Evolutionary conservation across 2,329 filamentous ascomycete genomes (phyloP).

Genomic region (Zymoseptoria passerinii): DNA sequence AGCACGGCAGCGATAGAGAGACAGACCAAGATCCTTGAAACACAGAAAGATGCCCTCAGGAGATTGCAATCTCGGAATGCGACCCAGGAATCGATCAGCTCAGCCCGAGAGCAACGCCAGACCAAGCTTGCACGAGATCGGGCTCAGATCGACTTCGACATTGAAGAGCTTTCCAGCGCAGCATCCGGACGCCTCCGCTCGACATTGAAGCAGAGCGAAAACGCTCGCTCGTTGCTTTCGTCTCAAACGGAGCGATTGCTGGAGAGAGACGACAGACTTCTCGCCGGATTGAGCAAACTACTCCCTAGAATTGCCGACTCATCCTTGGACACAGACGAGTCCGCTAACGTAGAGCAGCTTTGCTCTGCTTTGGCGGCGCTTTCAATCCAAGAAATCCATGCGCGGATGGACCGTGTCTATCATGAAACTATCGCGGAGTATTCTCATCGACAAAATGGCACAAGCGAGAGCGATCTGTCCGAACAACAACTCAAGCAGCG

Average conservation of each 20-base stretch:
- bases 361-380: constrained; percentile 39
- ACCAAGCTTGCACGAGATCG: constrained; percentile 32
- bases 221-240: constrained; percentile 39
- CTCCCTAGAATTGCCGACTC: constrained; percentile 49
- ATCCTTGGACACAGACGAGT: constrained; percentile 37
- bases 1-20: constrained; percentile 57
- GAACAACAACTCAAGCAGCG: constrained; percentile 18
- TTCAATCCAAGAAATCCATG: constrained; percentile 34
- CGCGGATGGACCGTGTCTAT: constrained; percentile 46
- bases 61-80: constrained; percentile 41
- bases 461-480: constrained; percentile 17
- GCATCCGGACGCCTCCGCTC: constrained; percentile 29
- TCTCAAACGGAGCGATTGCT: constrained; percentile 43
- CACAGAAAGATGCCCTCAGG: constrained; percentile 55
- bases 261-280: constrained; percentile 52
- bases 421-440: constrained; percentile 9
- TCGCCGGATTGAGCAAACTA: constrained; percentile 58
- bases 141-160: constrained; percentile 34
- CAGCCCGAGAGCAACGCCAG: constrained; percentile 9
- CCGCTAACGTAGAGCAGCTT: constrained; percentile 49
- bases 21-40: constrained; percentile 53
- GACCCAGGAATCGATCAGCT: background rate
- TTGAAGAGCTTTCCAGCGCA: constrained; percentile 24
- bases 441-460: constrained; percentile 2
- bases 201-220: constrained; percentile 43